Evolutionary conservation across 2,329 filamentous ascomycete genomes (phyloP).

Genomic region (Fusarium keratoplasticum): DNA sequence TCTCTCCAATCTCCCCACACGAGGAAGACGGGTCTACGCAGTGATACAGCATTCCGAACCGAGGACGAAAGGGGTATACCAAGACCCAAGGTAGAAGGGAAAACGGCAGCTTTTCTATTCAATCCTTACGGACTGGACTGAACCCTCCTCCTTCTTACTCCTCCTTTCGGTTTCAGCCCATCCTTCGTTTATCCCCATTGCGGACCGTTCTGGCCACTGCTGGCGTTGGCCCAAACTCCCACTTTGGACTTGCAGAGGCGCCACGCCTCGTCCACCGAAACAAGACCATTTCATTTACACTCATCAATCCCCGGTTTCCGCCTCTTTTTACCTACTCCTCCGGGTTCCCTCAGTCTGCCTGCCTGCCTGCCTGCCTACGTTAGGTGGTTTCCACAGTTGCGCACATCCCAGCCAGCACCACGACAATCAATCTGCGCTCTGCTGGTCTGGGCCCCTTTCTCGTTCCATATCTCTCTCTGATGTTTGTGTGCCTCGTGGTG

Average conservation of each 20-base stretch:
- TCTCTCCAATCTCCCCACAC: constrained; percentile 37
- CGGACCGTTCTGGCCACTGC: constrained; percentile 36
- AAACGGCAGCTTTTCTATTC: not conserved
- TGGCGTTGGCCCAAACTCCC: constrained; percentile 31
- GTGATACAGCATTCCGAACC: constrained; percentile 1
- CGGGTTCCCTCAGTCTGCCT: not conserved
- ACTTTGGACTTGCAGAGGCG: constrained; percentile 14
- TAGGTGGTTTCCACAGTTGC: constrained; percentile 7
- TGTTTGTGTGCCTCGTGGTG: constrained; percentile 25
- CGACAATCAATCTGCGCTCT: constrained; percentile 30
- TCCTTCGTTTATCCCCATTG: constrained; percentile 14
- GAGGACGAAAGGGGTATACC: not conserved
- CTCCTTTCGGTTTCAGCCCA: constrained; percentile 2
- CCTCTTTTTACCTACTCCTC: constrained; percentile 13
- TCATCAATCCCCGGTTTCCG: constrained; percentile 18
- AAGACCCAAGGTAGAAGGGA: not conserved
- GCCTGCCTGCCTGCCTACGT: not conserved
- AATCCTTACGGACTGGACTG: not conserved
- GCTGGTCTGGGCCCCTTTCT: constrained; percentile 36
- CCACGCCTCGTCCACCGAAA: constrained; percentile 24
- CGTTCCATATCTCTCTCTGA: constrained; percentile 23
- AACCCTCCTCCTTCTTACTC: not conserved
- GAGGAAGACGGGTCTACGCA: constrained; percentile 1
- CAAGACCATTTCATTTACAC: constrained; percentile 29
- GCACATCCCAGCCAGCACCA: not conserved